Evolutionary conservation across 1,284 basidiomycete species (phyloP).

Genomic region (Polyporus tsugae): DNA sequence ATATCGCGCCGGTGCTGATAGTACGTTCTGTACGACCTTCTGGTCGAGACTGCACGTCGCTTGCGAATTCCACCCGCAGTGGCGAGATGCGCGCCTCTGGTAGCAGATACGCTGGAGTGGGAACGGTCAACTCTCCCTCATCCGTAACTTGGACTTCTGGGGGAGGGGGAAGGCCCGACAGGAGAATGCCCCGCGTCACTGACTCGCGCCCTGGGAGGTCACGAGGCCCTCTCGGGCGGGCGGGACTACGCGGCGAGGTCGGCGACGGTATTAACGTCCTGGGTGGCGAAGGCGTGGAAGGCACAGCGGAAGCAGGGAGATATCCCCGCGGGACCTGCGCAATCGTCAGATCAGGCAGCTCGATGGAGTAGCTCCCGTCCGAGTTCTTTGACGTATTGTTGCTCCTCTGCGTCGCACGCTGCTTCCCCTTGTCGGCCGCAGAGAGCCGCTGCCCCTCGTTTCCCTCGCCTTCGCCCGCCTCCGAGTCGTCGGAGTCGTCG

Average conservation of each 20-base stretch:
- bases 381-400: conserved; percentile 43
- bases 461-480: conserved; percentile 36
- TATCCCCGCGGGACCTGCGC: conserved; percentile 35
- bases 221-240: conserved; percentile 40
- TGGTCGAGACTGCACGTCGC: conserved; percentile 32
- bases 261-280: conserved; percentile 26
- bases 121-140: conserved; percentile 4
- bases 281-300: conserved; percentile 32
- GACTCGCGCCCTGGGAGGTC: conserved; percentile 40
- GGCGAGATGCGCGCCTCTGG: conserved; percentile 34
- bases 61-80: conserved; percentile 41
- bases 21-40: conserved; percentile 35
- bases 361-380: conserved; percentile 44
- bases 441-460: conserved; percentile 27
- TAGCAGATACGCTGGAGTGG: conserved; percentile 24
- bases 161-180: conserved; percentile 31
- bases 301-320: conserved; percentile 29
- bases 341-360: conserved; percentile 38
- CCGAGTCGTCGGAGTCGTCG: conserved; percentile 31
- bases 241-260: conserved; percentile 35
- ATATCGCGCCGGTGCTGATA: conserved; percentile 40
- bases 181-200: conserved; percentile 39
- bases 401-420: conserved; percentile 25
- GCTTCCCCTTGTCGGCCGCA: conserved; percentile 33
- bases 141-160: conserved; percentile 13